Conservation (phyloP, 129 eudicot genomes). For the Gnaphalium uliginosum region DNA sequence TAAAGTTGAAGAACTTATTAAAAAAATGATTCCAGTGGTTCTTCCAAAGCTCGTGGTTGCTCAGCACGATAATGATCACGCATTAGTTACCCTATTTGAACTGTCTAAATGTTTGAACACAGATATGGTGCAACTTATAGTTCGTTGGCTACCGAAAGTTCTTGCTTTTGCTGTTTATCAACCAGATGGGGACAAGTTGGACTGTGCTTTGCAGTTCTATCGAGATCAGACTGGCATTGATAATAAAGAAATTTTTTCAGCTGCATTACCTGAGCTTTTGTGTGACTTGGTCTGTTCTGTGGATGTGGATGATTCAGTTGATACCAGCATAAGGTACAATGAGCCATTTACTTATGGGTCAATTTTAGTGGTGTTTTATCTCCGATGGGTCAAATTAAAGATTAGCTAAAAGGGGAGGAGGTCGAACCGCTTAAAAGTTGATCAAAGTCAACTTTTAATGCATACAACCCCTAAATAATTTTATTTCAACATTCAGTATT, state of each 20-base stretch:
- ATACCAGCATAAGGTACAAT: slow-evolving; percentile 69
- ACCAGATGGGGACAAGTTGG: slow-evolving; percentile 63
- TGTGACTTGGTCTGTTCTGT: slow-evolving; percentile 86
- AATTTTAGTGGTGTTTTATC: not conserved
- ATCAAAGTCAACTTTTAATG: not conserved
- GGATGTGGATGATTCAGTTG: slow-evolving; percentile 69
- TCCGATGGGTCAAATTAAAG: not conserved
- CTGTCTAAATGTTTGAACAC: slow-evolving; percentile 61
- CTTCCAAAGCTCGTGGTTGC: slow-evolving; percentile 85
- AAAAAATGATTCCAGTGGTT: slow-evolving; percentile 81
- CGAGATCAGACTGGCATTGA: slow-evolving; percentile 67
- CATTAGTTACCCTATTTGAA: slow-evolving; percentile 54
- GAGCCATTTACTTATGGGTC: not conserved
- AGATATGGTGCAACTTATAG: slow-evolving; percentile 79
- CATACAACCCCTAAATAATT: not conserved
- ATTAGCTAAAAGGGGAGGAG: not conserved
- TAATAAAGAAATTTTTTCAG: slow-evolving; percentile 74
- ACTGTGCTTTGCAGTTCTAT: slow-evolving; percentile 76
- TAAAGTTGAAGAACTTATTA: slow-evolving; percentile 65
- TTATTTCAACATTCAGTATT: not conserved
- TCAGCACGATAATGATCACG: slow-evolving; percentile 60
- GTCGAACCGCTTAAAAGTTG: not conserved
- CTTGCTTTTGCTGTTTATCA: slow-evolving; percentile 91
- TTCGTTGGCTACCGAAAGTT: slow-evolving; percentile 79
- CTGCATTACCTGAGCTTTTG: slow-evolving; percentile 85